Percentiles rank a stretch among this genome's conserved stretches.
These are phyloP conservation scores for Diophrys appendiculata DNA, from an alignment of 73 alveolate species.

Conservation along the genomic window DNA sequence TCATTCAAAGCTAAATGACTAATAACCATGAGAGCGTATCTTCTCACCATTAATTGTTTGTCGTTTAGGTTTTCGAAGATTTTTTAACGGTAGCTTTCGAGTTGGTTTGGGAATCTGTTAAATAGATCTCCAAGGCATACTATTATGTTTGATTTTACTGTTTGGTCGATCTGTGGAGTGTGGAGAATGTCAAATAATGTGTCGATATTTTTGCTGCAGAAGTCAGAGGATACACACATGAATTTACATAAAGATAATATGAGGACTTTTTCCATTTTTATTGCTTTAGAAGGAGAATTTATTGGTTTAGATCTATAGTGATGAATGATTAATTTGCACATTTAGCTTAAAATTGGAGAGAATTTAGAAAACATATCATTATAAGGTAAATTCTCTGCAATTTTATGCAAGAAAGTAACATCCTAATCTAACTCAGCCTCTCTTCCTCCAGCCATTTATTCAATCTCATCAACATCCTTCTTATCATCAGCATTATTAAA, in stretches of 20 bases:
- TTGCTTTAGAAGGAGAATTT: constrained; percentile 12
- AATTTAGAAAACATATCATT: constrained; percentile 72
- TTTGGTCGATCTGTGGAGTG: constrained; percentile 34
- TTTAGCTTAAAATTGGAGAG: constrained; percentile 54
- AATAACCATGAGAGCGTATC: constrained; percentile 83
- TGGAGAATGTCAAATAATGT: constrained; percentile 17
- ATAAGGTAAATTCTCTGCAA: constrained; percentile 70
- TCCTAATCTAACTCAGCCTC: constrained; percentile 90
- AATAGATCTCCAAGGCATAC: constrained; percentile 84
- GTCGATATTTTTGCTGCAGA: constrained; percentile 71
- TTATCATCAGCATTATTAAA: constrained; percentile 48
- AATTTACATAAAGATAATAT: constrained; percentile 79
- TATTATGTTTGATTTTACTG: constrained; percentile 77
- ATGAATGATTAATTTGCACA: constrained; percentile 42
- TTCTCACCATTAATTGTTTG: constrained; percentile 68
- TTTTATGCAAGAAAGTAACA: constrained; percentile 58
- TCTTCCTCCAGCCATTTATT: constrained; percentile 92
- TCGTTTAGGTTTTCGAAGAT: constrained; percentile 77
- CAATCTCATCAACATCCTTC: constrained; percentile 69
- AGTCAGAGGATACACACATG: constrained; percentile 80
- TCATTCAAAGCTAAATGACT: constrained; percentile 89
- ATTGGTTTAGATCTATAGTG: constrained; percentile 1
- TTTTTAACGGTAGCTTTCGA: constrained; percentile 61
- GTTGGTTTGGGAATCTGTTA: constrained; percentile 84
- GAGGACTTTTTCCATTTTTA: constrained; percentile 76